phyloP scores from a whole-genome alignment of 139 green algal species.

The Tetraselmis striata region DNA sequence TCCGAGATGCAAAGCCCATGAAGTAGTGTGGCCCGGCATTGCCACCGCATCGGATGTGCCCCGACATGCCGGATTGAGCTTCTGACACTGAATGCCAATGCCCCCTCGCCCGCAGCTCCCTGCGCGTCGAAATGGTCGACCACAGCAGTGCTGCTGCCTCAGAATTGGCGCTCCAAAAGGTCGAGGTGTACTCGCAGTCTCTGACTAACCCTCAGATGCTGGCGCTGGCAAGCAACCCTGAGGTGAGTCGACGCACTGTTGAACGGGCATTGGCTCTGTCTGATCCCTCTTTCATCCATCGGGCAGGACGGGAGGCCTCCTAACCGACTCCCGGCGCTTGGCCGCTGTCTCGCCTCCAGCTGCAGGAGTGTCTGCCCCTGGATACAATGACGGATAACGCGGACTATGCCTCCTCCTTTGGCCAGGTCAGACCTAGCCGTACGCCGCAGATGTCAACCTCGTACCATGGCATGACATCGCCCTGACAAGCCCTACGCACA shows the following conservation, averaged over 20 bases:
- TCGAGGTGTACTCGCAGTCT: not conserved
- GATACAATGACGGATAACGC: not conserved
- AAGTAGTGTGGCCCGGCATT: no score
- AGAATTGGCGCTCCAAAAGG: not conserved
- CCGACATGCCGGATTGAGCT: not conserved
- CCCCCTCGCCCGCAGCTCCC: no score
- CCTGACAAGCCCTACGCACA: no score
- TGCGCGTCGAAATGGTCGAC: not conserved
- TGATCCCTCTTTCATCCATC: not conserved
- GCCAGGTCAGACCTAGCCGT: no score
- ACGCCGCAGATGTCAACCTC: no score
- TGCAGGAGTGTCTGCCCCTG: not conserved
- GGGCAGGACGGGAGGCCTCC: no score
- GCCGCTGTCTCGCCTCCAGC: not conserved
- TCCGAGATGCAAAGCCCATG: no score
- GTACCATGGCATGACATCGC: no score
- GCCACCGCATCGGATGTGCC: no score
- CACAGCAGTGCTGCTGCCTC: not conserved
- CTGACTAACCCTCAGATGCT: not conserved
- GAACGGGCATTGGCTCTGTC: not conserved
- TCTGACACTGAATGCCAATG: no score
- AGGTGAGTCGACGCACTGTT: not conserved
- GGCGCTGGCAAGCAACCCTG: not conserved
- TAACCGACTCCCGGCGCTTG: no score
- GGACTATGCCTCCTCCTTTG: not conserved